A percentile compares a stretch with the other conserved stretches of the same genome.
Evolutionary conservation across 2,329 filamentous ascomycete genomes (phyloP).

Genomic region (Ilyonectria mors-panacis): DNA sequence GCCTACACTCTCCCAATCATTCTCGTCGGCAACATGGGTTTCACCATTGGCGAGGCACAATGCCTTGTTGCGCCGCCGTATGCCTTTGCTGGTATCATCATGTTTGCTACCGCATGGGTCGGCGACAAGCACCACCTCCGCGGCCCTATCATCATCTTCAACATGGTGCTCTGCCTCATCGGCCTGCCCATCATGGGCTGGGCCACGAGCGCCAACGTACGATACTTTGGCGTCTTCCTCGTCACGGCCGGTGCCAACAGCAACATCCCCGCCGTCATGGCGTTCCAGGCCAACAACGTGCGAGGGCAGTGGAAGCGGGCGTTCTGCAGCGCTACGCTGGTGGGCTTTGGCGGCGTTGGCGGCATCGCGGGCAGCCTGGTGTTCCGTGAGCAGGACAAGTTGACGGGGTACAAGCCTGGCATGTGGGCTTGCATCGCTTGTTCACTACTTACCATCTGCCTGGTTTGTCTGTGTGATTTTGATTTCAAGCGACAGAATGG

Average conservation of each 20-base stretch:
- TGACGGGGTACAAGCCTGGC: conserved; percentile 67
- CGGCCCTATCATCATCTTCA: conserved; percentile 76
- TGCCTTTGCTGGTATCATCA: conserved; percentile 74
- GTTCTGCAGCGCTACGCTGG: conserved; percentile 81
- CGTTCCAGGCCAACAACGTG: conserved; percentile 91
- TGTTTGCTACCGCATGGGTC: conserved; percentile 71
- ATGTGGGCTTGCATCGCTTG: conserved; percentile 70
- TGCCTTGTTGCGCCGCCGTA: conserved; percentile 82
- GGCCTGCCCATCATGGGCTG: conserved; percentile 83
- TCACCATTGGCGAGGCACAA: conserved; percentile 74
- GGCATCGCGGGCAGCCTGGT: conserved; percentile 83
- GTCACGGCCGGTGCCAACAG: conserved; percentile 83
- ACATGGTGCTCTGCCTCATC: conserved; percentile 76
- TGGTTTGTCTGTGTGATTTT: conserved; percentile 60
- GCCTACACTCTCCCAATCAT: conserved; percentile 87
- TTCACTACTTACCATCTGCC: conserved; percentile 60
- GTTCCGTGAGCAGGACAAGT: conserved; percentile 72
- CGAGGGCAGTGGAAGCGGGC: conserved; percentile 91
- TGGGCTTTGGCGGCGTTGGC: conserved; percentile 83
- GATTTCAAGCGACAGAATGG: conserved; percentile 62
- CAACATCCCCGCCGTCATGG: conserved; percentile 81
- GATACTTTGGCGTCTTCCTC: conserved; percentile 83
- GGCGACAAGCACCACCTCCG: conserved; percentile 78
- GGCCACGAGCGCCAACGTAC: conserved; percentile 66
- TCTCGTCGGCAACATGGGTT: conserved; percentile 74